Evolutionary conservation across 176 grass and related monocot genomes (phyloP).

Genomic region (Pontederia paniculata): DNA sequence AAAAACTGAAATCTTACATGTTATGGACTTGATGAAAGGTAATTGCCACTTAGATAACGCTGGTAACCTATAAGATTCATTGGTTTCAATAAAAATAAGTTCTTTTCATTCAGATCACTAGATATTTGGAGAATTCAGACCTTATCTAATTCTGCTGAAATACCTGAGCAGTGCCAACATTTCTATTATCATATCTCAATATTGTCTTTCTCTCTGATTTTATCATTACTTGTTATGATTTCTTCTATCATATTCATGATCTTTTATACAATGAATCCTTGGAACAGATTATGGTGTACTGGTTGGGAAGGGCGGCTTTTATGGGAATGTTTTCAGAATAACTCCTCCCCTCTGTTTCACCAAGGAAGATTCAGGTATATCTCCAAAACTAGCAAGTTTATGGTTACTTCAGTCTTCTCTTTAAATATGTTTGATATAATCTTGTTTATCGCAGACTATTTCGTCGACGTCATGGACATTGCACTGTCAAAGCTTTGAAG

Average conservation of each 20-base stretch:
- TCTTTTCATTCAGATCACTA: too few species aligned
- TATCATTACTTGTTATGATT: too few species aligned
- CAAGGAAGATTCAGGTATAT: slow-evolving; percentile 73
- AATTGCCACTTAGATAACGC: background rate
- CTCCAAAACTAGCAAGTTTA: too few species aligned
- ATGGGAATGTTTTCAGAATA: slow-evolving; percentile 97
- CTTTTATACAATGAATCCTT: background rate
- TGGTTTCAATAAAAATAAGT: too few species aligned
- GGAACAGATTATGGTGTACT: slow-evolving; percentile 75
- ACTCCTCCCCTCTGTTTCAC: slow-evolving; percentile 90
- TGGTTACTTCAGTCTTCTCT: background rate
- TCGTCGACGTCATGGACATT: slow-evolving; percentile 62
- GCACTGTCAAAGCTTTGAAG: slow-evolving; percentile 71
- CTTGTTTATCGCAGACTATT: slow-evolving; percentile 54
- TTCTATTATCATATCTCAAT: too few species aligned
- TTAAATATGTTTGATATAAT: background rate
- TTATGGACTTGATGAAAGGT: slow-evolving; percentile 94
- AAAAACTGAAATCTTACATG: slow-evolving; percentile 58
- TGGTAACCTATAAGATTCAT: too few species aligned
- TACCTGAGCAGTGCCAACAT: too few species aligned
- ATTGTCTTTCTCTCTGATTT: too few species aligned
- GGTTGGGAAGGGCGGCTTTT: slow-evolving; percentile 88
- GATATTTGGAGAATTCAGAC: too few species aligned
- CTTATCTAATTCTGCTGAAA: too few species aligned
- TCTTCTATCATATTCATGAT: background rate